Conservation (phyloP, 2,329 filamentous ascomycete species). For the Diaporthe citri region DNA sequence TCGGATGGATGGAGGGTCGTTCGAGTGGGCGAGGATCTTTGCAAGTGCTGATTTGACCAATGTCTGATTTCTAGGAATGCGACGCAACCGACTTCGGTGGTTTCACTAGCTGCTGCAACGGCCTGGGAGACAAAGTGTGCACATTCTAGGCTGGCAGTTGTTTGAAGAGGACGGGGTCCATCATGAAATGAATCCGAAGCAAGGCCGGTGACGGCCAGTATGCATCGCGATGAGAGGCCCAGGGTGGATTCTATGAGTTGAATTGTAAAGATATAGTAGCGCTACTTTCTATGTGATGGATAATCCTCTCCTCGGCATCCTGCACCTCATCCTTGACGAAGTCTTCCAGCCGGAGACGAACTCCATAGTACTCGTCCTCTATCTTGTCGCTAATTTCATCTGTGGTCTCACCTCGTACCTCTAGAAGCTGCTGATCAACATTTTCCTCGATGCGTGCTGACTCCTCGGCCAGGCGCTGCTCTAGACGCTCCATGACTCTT, state of each 20-base stretch:
- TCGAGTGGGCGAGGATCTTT: neutral
- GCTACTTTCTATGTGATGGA: conserved; percentile 27
- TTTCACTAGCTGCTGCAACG: conserved; percentile 1
- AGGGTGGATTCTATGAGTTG: conserved; percentile 1
- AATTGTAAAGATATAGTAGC: conserved; percentile 35
- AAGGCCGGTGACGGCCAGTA: too few relatives aligned
- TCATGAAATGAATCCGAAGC: too few relatives aligned
- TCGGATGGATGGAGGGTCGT: neutral
- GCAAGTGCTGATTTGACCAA: neutral
- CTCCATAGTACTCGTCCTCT: conserved; percentile 18
- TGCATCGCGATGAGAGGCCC: too few relatives aligned
- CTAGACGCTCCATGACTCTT: neutral
- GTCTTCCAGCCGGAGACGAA: conserved; percentile 14
- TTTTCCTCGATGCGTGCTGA: conserved; percentile 5
- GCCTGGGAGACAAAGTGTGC: conserved; percentile 8
- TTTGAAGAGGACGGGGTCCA: neutral
- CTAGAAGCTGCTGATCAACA: conserved; percentile 14
- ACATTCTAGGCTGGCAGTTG: neutral
- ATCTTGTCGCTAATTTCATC: conserved; percentile 13
- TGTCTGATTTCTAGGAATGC: neutral
- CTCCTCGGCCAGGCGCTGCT: conserved; percentile 15
- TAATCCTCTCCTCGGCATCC: conserved; percentile 29
- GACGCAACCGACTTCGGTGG: neutral
- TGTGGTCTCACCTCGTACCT: conserved; percentile 12
- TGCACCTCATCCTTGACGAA: conserved; percentile 23